Conservation (phyloP, 2,329 filamentous ascomycete genomes). For the Fusarium torreyae region DNA sequence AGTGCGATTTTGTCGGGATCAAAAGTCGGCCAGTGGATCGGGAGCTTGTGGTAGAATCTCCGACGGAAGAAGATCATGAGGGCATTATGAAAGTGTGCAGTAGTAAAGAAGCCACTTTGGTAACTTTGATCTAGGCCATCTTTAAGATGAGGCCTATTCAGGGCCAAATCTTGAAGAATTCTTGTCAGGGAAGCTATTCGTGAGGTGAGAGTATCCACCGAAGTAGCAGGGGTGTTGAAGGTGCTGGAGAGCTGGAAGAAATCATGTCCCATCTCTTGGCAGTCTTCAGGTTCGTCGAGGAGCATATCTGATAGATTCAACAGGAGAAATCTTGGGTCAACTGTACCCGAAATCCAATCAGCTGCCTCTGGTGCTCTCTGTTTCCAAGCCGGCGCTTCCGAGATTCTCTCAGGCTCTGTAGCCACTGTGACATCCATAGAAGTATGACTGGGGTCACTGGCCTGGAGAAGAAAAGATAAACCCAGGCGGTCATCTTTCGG, state of each 20-base stretch:
- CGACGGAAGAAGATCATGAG: constrained; percentile 18
- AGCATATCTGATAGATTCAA: constrained; percentile 25
- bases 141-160: constrained; percentile 16
- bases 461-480: constrained; percentile 20
- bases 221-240: not conserved
- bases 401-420: constrained; percentile 22
- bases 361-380: not conserved
- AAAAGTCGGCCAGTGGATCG: constrained; percentile 41
- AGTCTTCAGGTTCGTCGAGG: constrained; percentile 1
- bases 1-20: constrained; percentile 16
- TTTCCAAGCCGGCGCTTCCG: constrained; percentile 18
- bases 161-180: not conserved
- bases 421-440: constrained; percentile 21
- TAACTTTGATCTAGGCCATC: not conserved
- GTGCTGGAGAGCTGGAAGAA: not conserved
- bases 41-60: constrained; percentile 20
- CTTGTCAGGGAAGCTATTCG: not conserved
- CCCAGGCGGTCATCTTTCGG: not conserved
- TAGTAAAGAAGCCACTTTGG: constrained; percentile 11
- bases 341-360: not conserved
- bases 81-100: constrained; percentile 14
- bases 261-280: accelerated
- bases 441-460: constrained; percentile 9
- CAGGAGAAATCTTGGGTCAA: constrained; percentile 26
- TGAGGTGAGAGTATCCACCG: not conserved